Evolutionary conservation across 352 stramenopile genomes (phyloP).

Genomic region (Globisporangium paddicum): DNA sequence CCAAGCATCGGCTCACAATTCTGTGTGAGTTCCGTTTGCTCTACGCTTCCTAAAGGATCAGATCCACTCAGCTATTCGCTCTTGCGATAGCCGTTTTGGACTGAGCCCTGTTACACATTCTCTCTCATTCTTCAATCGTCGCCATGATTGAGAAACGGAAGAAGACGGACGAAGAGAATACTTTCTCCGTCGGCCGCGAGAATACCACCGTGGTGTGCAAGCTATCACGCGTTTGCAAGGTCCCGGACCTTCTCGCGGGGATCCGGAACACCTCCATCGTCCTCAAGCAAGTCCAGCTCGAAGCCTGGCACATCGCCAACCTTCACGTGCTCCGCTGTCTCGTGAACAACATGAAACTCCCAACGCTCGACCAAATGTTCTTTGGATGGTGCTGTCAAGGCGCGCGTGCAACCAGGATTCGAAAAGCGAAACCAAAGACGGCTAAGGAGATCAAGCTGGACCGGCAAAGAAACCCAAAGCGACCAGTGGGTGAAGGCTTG

Average conservation of each 20-base stretch:
- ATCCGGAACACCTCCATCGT: background rate
- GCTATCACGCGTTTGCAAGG: conserved; percentile 6
- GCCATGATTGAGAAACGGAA: conserved; percentile 4
- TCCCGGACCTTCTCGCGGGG: background rate
- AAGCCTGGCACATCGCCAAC: too few species aligned
- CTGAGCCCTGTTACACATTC: background rate
- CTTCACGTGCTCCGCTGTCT: conserved; percentile 12
- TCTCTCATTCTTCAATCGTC: conserved; percentile 3
- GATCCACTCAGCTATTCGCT: too few species aligned
- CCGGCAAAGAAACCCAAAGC: background rate
- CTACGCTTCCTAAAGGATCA: too few species aligned
- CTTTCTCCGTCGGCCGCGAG: background rate
- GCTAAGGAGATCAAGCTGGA: background rate
- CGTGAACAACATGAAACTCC: conserved; percentile 4
- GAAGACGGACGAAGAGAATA: background rate
- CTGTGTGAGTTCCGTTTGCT: too few species aligned
- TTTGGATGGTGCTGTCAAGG: conserved; percentile 12
- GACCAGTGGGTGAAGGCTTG: background rate
- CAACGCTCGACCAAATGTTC: conserved; percentile 7
- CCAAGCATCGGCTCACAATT: too few species aligned
- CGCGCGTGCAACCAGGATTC: background rate
- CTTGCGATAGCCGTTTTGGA: too few species aligned
- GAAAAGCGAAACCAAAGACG: background rate
- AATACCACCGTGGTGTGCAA: conserved; percentile 14
- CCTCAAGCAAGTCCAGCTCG: conserved; percentile 15